Base-by-base conservation (phyloP, 2,329 filamentous ascomycete genomes). In the Pseudogymnoascus sp. region DNA sequence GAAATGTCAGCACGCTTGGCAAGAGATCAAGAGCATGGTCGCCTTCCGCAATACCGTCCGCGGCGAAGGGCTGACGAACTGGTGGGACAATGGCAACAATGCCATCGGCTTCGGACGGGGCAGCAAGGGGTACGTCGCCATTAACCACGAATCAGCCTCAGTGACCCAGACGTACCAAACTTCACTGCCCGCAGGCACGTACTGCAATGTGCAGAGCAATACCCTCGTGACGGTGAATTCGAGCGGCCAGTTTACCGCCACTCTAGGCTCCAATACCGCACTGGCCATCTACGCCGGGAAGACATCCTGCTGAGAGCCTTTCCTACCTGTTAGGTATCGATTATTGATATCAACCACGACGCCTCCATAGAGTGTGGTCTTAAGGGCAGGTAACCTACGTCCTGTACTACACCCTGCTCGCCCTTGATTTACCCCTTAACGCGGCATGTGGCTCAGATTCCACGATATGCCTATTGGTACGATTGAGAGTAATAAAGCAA, bases 71-170 rank as follows among this genome's bases (percentile, higher is more conserved):
- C 7, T 52, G 25, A 15, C 45, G 5, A 52, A 52, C 45, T 52
- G 45, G 45, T 52, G 45, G 45, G 45, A 52, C 25, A 52, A 52
- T 52, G 45, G 27, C 13, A 52, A 31, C 27, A 52, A 52, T 52
- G 45, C 45, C 13, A 52, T 52, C 13, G 45, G 27, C 7, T 52
- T 52, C 13, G 45, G 45, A 31, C 45, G 45, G 4, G 45, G 45
- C 8, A 52, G 45, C 45, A 31, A 31, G 13, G 45, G 45, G 2
- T 52, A 52, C 45, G 45, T 52, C 7, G 45, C 45, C 27, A 52
- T 52, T 52, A 52, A 52, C 27, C 45, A 52, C 25, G 45, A 31
- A 18, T 52, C 45, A 5, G 4, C 25, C 1, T 52, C 45, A 1
- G 27, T 52, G 3, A 52, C 45, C 45, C 45, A 52, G 27, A 52